Evolutionary conservation across 2,329 filamentous ascomycete species (phyloP).

Genomic region (Neoascochyta sp.): DNA sequence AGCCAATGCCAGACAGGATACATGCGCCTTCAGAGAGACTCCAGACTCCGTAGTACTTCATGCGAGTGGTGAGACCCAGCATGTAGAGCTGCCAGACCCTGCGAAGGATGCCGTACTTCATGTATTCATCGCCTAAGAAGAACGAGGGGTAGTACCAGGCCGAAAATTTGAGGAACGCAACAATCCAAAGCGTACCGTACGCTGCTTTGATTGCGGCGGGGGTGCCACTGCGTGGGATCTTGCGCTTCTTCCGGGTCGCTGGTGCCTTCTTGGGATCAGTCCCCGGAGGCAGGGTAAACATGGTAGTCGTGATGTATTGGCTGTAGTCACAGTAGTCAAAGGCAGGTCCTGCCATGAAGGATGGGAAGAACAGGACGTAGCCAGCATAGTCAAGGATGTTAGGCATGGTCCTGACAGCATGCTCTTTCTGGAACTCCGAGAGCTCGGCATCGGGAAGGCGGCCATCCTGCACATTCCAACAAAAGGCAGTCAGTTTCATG

Average conservation of each 20-base stretch:
- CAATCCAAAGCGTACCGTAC: conserved; percentile 73
- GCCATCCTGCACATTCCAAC: conserved; percentile 97
- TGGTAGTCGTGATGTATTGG: conserved; percentile 86
- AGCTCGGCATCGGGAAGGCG: conserved; percentile 72
- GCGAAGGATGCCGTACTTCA: conserved; percentile 64
- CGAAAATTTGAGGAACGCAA: conserved; percentile 70
- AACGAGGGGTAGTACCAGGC: conserved; percentile 61
- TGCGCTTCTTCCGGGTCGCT: conserved; percentile 81
- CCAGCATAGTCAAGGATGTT: conserved; percentile 75
- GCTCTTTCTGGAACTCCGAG: conserved; percentile 81
- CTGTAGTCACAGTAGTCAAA: conserved; percentile 95
- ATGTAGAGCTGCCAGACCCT: conserved; percentile 79
- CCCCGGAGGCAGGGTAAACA: conserved; percentile 82
- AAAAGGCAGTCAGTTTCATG: conserved; percentile 96
- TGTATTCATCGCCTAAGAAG: conserved; percentile 63
- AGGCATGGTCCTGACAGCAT: conserved; percentile 72
- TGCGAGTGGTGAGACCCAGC: conserved; percentile 73
- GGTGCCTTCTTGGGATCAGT: conserved; percentile 83
- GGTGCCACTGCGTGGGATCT: conserved; percentile 84
- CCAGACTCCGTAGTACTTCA: conserved; percentile 98
- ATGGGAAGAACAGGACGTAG: conserved; percentile 93
- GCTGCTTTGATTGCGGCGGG: conserved; percentile 76
- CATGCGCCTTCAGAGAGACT: conserved; percentile 88
- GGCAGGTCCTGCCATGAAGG: conserved; percentile 81
- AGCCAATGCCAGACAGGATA: conserved; percentile 88